Conservation (phyloP, 108 stramenopile genomes). For the Cyclotella kingstonii region DNA sequence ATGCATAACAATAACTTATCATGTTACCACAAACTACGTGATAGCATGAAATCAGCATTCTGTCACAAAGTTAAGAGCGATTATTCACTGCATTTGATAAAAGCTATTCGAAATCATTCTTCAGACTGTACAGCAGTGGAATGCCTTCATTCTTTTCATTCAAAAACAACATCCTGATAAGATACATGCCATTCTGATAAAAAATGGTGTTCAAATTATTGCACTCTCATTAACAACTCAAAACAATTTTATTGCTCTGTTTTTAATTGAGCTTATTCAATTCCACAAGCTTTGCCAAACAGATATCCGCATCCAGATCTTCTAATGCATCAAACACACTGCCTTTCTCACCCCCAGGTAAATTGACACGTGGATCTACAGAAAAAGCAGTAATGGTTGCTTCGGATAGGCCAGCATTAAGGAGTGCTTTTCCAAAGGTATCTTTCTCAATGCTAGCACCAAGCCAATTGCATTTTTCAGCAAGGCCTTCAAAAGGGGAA, state of each 20-base stretch:
- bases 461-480: slow-evolving; percentile 87
- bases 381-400: slow-evolving; percentile 74
- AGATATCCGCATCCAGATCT: slow-evolving; percentile 84
- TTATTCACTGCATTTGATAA: too few species aligned
- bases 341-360: slow-evolving; percentile 62
- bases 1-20: too few species aligned
- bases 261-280: slow-evolving; percentile 46
- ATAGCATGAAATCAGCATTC: too few species aligned
- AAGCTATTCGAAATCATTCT: too few species aligned
- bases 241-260: background rate
- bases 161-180: too few species aligned
- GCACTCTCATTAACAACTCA: background rate
- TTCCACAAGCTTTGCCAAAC: slow-evolving; percentile 62
- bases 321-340: slow-evolving; percentile 88
- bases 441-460: slow-evolving; percentile 60
- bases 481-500: slow-evolving; percentile 90
- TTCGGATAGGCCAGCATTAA: slow-evolving; percentile 65
- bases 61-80: too few species aligned
- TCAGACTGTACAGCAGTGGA: too few species aligned
- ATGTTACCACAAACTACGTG: too few species aligned
- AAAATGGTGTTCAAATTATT: background rate
- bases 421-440: slow-evolving; percentile 73
- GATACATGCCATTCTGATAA: too few species aligned
- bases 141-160: too few species aligned
- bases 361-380: slow-evolving; percentile 75